Evolutionary conservation across 495 filamentous ascomycete species (phyloP).

Genomic region (Xylaria curta): DNA sequence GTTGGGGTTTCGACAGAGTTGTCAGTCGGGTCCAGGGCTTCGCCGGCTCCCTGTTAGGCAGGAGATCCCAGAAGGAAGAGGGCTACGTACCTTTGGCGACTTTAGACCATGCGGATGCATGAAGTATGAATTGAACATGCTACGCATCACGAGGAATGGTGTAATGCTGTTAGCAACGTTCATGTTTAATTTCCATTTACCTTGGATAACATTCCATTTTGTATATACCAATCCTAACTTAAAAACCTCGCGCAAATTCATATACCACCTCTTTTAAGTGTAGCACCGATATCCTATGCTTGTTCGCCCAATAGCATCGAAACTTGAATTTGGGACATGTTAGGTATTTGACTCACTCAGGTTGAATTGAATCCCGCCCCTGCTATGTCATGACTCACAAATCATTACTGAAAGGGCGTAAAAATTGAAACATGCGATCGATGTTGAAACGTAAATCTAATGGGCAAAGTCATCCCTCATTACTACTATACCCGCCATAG

Average conservation of each 20-base stretch:
- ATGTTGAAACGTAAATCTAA: no score
- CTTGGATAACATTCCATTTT: constrained; percentile 1
- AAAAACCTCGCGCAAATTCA: constrained; percentile 7
- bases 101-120: constrained; percentile 46
- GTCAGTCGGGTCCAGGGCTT: constrained; percentile 49
- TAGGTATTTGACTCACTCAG: background rate
- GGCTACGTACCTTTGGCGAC: constrained; percentile 64
- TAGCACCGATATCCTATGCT: background rate
- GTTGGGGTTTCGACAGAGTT: constrained; percentile 53
- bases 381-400: background rate
- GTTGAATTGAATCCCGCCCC: background rate
- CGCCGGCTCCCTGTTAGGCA: constrained; percentile 40
- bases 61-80: constrained; percentile 53
- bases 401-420: background rate
- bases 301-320: background rate
- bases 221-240: constrained; percentile 24
- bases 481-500: background rate
- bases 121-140: constrained; percentile 18
- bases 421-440: background rate
- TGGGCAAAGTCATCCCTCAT: background rate
- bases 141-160: constrained; percentile 3
- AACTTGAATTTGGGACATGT: background rate
- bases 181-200: background rate
- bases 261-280: background rate
- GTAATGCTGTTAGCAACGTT: constrained; percentile 2